These are phyloP conservation scores for Agaricus bisporus DNA, from an alignment of 768 basidiomycete species.

Conservation along the genomic window DNA sequence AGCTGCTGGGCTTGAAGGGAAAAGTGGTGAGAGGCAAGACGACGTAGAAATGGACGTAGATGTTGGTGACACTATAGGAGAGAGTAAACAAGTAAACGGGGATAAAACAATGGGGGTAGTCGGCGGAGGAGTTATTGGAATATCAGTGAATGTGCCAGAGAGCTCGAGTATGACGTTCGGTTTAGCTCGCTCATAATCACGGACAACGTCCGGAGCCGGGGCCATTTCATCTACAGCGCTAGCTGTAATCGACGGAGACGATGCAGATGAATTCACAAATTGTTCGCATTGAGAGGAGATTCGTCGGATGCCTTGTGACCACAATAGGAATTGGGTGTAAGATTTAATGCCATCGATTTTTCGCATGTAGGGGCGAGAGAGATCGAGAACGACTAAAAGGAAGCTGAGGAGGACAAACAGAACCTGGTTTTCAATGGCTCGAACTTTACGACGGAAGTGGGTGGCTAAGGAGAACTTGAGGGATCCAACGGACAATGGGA, in stretches of 20 bases:
- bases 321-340: neutral
- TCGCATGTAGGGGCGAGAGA: neutral
- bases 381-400: neutral
- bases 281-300: neutral
- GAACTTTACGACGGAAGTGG: neutral
- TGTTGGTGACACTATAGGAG: neutral
- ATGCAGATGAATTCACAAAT: neutral
- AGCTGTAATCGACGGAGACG: neutral
- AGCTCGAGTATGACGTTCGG: neutral
- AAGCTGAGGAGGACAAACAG: neutral
- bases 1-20: neutral
- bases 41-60: neutral
- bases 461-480: neutral
- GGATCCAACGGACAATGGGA: too few relatives aligned
- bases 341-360: neutral
- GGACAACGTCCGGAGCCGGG: neutral
- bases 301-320: neutral
- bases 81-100: neutral
- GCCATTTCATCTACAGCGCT: neutral
- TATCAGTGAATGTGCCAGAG: neutral
- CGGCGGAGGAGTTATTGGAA: neutral
- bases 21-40: neutral
- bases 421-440: neutral
- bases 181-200: neutral
- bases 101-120: neutral